Conservation (phyloP, 768 basidiomycete genomes). For the Clitopilus passeckerianus region DNA sequence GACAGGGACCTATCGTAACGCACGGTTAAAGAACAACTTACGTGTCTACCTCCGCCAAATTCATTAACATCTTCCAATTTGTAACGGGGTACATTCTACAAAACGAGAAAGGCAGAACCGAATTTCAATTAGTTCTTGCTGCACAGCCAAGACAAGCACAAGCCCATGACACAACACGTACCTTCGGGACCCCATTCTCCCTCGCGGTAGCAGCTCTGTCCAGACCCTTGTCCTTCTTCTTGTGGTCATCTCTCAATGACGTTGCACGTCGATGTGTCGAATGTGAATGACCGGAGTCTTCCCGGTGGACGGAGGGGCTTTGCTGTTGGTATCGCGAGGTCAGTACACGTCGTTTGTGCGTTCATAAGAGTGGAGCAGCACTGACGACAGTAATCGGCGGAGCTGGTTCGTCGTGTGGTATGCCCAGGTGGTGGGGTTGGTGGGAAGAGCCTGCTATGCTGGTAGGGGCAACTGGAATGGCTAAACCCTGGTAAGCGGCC, state of each 20-base stretch:
- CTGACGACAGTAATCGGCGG: neutral
- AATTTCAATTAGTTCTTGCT: neutral
- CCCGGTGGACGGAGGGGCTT: neutral
- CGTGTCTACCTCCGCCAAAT: neutral
- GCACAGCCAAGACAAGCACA: neutral
- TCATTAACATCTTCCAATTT: neutral
- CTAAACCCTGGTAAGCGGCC: neutral
- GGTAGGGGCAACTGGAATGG: neutral
- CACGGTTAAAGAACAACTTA: neutral
- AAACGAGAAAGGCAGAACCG: neutral
- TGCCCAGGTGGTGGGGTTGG: neutral
- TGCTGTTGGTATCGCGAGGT: neutral
- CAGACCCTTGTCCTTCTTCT: neutral
- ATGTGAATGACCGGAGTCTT: neutral
- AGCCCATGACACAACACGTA: neutral
- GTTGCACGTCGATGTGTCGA: neutral
- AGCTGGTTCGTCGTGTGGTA: neutral
- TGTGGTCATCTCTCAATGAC: neutral
- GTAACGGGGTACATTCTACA: neutral
- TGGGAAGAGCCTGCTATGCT: conserved; percentile 3
- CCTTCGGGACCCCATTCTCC: neutral
- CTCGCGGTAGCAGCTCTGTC: neutral
- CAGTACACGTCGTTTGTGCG: neutral
- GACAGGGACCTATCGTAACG: neutral
- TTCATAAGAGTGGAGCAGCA: neutral